Evolutionary conservation across 2,329 filamentous ascomycete genomes (phyloP).

Genomic region (Rhexocercosporidium sp.): DNA sequence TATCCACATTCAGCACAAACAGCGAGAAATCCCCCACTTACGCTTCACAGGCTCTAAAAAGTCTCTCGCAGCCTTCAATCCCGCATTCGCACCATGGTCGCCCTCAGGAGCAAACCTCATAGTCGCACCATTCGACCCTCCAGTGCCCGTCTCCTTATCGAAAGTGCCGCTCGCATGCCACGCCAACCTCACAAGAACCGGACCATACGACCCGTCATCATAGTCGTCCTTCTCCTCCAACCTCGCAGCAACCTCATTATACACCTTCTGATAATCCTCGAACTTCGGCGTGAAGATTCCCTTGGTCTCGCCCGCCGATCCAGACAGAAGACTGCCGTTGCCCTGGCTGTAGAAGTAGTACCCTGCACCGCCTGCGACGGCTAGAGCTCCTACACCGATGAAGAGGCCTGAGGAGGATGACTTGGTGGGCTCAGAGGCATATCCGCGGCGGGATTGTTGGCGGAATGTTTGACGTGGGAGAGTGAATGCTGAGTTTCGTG

Average conservation of each 20-base stretch:
- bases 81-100: constrained; percentile 92
- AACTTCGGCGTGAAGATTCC: constrained; percentile 72
- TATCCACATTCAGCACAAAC: background rate
- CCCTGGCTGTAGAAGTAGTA: constrained; percentile 70
- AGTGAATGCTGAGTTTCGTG: constrained; percentile 62
- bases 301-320: constrained; percentile 50
- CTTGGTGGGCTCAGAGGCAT: constrained; percentile 75
- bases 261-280: constrained; percentile 94
- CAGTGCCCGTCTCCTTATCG: constrained; percentile 85
- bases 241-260: constrained; percentile 80
- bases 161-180: constrained; percentile 96
- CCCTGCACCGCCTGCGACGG: constrained; percentile 65
- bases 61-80: constrained; percentile 82
- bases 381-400: constrained; percentile 62
- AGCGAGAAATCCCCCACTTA: constrained; percentile 46
- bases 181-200: constrained; percentile 85
- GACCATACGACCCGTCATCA: constrained; percentile 95
- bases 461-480: constrained; percentile 72
- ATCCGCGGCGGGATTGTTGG: constrained; percentile 76
- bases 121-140: constrained; percentile 93
- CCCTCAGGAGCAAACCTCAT: constrained; percentile 94
- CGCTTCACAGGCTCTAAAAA: constrained; percentile 93
- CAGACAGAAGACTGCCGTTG: constrained; percentile 45
- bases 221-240: constrained; percentile 93
- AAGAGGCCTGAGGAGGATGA: constrained; percentile 58